Base-by-base conservation (phyloP, 495 filamentous ascomycete species). In the Parathielavia appendiculata region DNA sequence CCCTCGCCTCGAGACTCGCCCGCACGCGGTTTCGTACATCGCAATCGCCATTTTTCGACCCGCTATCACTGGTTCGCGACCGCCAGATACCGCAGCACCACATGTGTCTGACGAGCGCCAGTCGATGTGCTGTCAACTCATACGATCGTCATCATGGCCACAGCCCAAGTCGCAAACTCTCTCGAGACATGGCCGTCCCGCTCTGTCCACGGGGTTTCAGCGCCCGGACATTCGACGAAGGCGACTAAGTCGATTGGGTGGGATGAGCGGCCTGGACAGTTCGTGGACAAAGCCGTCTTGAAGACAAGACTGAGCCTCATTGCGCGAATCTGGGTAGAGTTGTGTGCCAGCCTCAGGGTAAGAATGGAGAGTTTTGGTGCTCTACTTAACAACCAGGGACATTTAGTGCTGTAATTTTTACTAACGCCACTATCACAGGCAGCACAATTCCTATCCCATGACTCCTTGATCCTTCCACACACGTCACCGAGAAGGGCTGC, bases 61-160 rank as follows among this genome's bases (percentile, higher is more conserved):
- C 51, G 36, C 39, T 47, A 48, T 44, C 39, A 23, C 60, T 46
- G 20, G 59, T 62, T 56, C 53, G 58, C 35, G 43, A 20, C 48
- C 59, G 64, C 50, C 60, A 36, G 63, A 36, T 30, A 44, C 67
- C 69, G 68, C 71, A 71, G 69, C 70, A 71, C 63, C 66, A 67
- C 76, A 78, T 80, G 77, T 71, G 65, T 75, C 61, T 67, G 67
- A 63, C 61, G 69, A 41, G 53, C 45, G 54, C 32, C 40, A 44
- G 56, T 57, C 57, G 61, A 58, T 60, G 62, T 63, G 67, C 66
- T 56, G 68, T 69, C 69, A 74, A 65, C 56, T 69, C 65, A 59
- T 67, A 64, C 59, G 58, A 73, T 65, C 70, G 59, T 69, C 75
- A 74, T 49, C 53, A 79, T 79, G 76, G 74, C 76, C 58, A 66